A percentile compares a stretch with the other conserved stretches of the same genome.
These are phyloP conservation scores for Drechmeria coniospora DNA, from an alignment of 2,329 filamentous ascomycete species.

Conservation along the genomic window DNA sequence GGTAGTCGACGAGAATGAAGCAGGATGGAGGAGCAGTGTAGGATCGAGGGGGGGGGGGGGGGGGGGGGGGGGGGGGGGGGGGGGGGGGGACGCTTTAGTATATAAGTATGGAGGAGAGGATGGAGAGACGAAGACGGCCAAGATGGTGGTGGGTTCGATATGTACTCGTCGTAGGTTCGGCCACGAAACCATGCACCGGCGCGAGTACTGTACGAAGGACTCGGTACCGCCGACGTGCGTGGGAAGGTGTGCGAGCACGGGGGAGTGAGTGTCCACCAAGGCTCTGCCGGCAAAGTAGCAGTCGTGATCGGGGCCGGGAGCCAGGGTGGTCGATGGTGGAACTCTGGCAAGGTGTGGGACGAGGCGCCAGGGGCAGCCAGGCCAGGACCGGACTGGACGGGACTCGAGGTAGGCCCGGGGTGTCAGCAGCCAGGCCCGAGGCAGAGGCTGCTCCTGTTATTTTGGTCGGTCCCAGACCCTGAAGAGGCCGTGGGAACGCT, in stretches of 20 bases:
- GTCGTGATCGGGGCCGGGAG: slow-evolving; percentile 5
- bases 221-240: too few species aligned
- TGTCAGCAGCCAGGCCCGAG: slow-evolving; percentile 5
- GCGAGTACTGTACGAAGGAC: too few species aligned
- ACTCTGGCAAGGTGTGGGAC: slow-evolving; percentile 4
- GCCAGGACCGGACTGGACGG: slow-evolving; percentile 1
- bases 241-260: not conserved
- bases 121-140: slow-evolving; percentile 1
- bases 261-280: slow-evolving; percentile 1
- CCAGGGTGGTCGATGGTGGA: slow-evolving; percentile 4
- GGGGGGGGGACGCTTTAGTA: slow-evolving; percentile 1
- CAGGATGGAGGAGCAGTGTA: too few species aligned
- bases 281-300: slow-evolving; percentile 2
- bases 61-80: slow-evolving; percentile 1
- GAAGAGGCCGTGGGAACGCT: slow-evolving; percentile 5
- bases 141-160: not conserved
- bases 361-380: slow-evolving; percentile 4
- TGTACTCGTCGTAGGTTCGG: not conserved
- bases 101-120: slow-evolving; percentile 1
- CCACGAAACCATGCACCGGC: too few species aligned
- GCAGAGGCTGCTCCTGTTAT: slow-evolving; percentile 3
- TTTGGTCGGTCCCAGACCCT: slow-evolving; percentile 3
- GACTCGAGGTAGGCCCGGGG: slow-evolving; percentile 2
- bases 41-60: not conserved
- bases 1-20: too few species aligned